phyloP scores from a whole-genome alignment of 768 basidiomycete genomes.

The Boletus reticulatus region DNA sequence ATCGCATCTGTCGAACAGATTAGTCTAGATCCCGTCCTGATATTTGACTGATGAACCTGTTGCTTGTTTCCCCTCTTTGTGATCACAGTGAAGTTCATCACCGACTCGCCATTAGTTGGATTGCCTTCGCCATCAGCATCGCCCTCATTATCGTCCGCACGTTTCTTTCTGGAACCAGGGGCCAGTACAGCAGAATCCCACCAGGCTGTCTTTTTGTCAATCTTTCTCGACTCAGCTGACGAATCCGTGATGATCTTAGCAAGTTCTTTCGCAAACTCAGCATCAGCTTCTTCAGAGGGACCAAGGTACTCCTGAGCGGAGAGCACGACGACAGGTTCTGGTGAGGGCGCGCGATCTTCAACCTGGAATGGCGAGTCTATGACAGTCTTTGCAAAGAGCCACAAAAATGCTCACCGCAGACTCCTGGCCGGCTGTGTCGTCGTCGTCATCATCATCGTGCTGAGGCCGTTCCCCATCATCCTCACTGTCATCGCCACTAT shows the following conservation, averaged over 20 bases:
- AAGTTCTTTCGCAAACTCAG: conserved; percentile 92
- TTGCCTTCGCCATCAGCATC: conserved; percentile 43
- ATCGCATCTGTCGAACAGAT: conserved; percentile 57
- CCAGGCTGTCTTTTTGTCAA: conserved; percentile 86
- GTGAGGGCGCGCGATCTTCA: conserved; percentile 74
- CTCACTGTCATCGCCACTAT: conserved; percentile 56
- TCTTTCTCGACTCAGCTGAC: conserved; percentile 76
- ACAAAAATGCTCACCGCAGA: conserved; percentile 47
- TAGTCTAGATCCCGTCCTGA: conserved; percentile 7
- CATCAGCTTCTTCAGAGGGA: conserved; percentile 85
- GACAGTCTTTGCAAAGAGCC: background rate
- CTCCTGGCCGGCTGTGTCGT: conserved; percentile 45
- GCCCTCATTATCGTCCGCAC: conserved; percentile 55
- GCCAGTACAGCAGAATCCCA: conserved; percentile 88
- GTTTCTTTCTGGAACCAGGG: conserved; percentile 63
- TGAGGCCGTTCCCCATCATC: conserved; percentile 38
- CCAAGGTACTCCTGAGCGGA: conserved; percentile 73
- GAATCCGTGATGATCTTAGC: conserved; percentile 93
- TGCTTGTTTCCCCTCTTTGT: conserved; percentile 93
- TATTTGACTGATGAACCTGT: conserved; percentile 50
- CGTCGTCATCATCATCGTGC: conserved; percentile 65
- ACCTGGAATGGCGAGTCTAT: conserved; percentile 25
- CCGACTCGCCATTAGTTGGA: conserved; percentile 26
- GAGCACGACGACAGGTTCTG: conserved; percentile 76
- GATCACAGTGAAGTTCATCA: conserved; percentile 92